These are phyloP conservation scores for Beauveria caledonica DNA, from an alignment of 2,329 filamentous ascomycete species.

Conservation along the genomic window DNA sequence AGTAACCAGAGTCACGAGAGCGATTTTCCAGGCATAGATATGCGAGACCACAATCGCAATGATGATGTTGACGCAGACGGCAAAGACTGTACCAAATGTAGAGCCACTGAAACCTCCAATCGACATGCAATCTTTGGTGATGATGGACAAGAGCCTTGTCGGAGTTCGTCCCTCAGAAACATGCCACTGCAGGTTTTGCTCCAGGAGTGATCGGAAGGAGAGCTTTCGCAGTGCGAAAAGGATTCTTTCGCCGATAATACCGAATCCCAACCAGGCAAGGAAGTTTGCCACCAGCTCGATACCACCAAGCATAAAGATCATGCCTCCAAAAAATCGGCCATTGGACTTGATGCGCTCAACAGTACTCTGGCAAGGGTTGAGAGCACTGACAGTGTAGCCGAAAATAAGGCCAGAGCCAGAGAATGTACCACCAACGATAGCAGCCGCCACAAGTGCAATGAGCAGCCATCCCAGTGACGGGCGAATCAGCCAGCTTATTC, in stretches of 20 bases:
- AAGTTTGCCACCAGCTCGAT: constrained; percentile 53
- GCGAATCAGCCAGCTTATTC: constrained; percentile 16
- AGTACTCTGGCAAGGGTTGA: constrained; percentile 44
- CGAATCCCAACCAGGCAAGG: constrained; percentile 47
- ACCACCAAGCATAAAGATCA: constrained; percentile 53
- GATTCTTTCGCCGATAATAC: constrained; percentile 47
- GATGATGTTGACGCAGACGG: constrained; percentile 45
- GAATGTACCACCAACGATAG: constrained; percentile 49
- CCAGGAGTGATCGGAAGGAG: constrained; percentile 47
- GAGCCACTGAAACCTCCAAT: constrained; percentile 48
- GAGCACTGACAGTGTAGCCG: constrained; percentile 48
- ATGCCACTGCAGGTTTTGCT: constrained; percentile 53
- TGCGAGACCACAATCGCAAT: constrained; percentile 45
- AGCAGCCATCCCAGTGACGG: constrained; percentile 32
- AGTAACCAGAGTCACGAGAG: constrained; percentile 44
- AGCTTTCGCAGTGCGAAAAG: constrained; percentile 47
- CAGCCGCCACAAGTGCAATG: constrained; percentile 40
- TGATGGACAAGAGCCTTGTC: constrained; percentile 40
- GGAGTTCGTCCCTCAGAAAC: constrained; percentile 38
- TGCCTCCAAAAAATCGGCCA: constrained; percentile 46
- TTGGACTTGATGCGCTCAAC: constrained; percentile 37
- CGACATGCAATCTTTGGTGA: constrained; percentile 47
- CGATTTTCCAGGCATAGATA: constrained; percentile 51
- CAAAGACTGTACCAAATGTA: constrained; percentile 45
- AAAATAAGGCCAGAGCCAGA: constrained; percentile 51